Conservation (phyloP, 352 stramenopile genomes). For the Hyphochytrium catenoides region DNA sequence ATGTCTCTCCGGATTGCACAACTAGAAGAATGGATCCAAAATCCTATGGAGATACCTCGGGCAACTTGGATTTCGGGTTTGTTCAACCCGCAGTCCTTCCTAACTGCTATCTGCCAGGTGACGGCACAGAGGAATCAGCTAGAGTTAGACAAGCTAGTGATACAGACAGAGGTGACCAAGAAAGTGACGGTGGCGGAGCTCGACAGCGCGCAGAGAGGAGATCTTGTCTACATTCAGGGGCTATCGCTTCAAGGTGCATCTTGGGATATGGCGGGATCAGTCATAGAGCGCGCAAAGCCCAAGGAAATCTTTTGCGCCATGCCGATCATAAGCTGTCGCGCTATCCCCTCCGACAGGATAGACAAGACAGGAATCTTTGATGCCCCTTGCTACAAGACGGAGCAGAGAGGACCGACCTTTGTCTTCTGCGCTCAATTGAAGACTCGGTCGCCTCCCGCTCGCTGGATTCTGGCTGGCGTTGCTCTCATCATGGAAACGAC, state of each 20-base stretch:
- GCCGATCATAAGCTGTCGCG: conserved; percentile 93
- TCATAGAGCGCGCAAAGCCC: conserved; percentile 78
- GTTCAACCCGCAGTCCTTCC: conserved; percentile 86
- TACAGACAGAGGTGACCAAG: conserved; percentile 87
- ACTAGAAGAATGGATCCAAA: conserved; percentile 88
- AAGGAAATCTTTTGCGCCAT: conserved; percentile 96
- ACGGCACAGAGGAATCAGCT: conserved; percentile 91
- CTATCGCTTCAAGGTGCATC: conserved; percentile 84
- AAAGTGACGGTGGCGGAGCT: conserved; percentile 67
- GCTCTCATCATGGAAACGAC: conserved; percentile 79
- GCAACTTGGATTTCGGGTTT: conserved; percentile 85
- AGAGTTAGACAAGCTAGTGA: conserved; percentile 90
- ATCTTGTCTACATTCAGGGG: conserved; percentile 85
- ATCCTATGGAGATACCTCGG: conserved; percentile 81
- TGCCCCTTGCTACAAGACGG: conserved; percentile 92
- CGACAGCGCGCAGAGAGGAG: conserved; percentile 41
- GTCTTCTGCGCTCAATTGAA: conserved; percentile 94
- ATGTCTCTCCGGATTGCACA: conserved; percentile 71
- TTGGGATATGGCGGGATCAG: conserved; percentile 71
- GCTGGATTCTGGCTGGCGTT: conserved; percentile 86
- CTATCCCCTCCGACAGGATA: conserved; percentile 78
- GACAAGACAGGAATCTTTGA: conserved; percentile 80
- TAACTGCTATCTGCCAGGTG: conserved; percentile 91
- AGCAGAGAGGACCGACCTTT: conserved; percentile 82
- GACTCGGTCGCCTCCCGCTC: conserved; percentile 74